A percentile compares a stretch with the other conserved stretches of the same genome.
Evolutionary conservation across 2,329 filamentous ascomycete species (phyloP).

Genomic region (Aaosphaeria pasadenensis): DNA sequence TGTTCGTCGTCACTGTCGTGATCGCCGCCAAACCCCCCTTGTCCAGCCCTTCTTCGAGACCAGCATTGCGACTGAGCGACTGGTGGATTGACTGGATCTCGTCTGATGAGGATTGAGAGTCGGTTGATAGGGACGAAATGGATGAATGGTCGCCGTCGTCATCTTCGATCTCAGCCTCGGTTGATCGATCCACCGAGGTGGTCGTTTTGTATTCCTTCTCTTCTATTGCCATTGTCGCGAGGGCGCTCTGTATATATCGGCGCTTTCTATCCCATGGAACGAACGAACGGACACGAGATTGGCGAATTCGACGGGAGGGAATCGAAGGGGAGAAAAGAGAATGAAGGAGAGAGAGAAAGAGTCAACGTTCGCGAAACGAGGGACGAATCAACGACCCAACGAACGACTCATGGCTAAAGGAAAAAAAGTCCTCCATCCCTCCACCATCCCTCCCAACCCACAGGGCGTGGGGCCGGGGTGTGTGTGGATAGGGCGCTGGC

Average conservation of each 20-base stretch:
- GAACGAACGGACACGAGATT: neutral
- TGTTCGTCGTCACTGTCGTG: constrained; percentile 31
- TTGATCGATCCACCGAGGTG: neutral
- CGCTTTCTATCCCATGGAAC: neutral
- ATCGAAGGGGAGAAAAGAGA: neutral
- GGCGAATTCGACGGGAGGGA: neutral
- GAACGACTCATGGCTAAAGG: no score
- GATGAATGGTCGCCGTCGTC: constrained; percentile 19
- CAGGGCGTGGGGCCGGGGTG: no score
- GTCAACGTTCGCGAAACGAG: neutral
- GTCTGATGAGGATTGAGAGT: constrained; percentile 12
- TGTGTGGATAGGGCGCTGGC: no score
- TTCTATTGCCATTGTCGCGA: no score
- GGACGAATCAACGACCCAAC: no score
- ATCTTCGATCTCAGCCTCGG: constrained; percentile 4
- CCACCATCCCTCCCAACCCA: no score
- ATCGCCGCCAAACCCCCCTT: constrained; percentile 14
- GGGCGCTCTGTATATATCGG: neutral
- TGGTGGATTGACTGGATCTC: constrained; percentile 27
- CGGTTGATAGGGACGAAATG: constrained; percentile 22
- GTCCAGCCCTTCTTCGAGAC: constrained; percentile 26
- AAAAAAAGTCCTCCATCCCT: no score
- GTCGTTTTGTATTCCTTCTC: no score
- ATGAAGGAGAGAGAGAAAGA: neutral
- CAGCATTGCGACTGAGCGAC: constrained; percentile 32